phyloP scores from a whole-genome alignment of 306 rosid genomes.

The Sphenostylis stenocarpa region DNA sequence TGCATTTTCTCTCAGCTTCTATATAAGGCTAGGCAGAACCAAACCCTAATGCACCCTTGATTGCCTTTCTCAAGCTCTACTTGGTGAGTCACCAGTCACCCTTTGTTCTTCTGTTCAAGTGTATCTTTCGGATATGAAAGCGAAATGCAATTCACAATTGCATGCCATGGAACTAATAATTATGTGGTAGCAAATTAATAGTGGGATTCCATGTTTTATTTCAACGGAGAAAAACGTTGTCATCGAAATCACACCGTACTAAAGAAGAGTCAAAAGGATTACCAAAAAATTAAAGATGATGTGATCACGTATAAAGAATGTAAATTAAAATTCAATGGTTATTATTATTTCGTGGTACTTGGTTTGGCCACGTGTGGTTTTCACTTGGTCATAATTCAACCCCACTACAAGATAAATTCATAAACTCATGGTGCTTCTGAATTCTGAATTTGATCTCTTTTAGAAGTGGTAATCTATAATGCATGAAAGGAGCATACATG shows the following conservation, averaged over 20 bases:
- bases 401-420: constrained; percentile 18
- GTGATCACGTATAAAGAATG: background rate
- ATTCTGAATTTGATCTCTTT: constrained; percentile 24
- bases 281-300: background rate
- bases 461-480: constrained; percentile 30
- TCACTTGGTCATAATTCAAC: background rate
- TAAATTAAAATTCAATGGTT: background rate
- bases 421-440: constrained; percentile 1
- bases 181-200: constrained; percentile 13
- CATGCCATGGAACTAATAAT: constrained; percentile 29
- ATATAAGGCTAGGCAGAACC: constrained; percentile 42
- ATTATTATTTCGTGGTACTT: background rate
- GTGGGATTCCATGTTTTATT: constrained; percentile 10
- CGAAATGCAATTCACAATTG: constrained; percentile 33
- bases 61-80: constrained; percentile 53
- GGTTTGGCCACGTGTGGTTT: constrained; percentile 21
- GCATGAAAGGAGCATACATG: background rate
- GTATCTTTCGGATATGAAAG: constrained; percentile 48
- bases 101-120: constrained; percentile 36
- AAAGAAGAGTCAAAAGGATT: constrained; percentile 2
- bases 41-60: constrained; percentile 37
- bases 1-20: constrained; percentile 43
- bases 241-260: constrained; percentile 33
- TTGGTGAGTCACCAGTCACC: constrained; percentile 33
- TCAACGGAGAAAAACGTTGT: background rate